Evolutionary conservation across 2,329 filamentous ascomycete genomes (phyloP).

Genomic region (Colletotrichum sp.): DNA sequence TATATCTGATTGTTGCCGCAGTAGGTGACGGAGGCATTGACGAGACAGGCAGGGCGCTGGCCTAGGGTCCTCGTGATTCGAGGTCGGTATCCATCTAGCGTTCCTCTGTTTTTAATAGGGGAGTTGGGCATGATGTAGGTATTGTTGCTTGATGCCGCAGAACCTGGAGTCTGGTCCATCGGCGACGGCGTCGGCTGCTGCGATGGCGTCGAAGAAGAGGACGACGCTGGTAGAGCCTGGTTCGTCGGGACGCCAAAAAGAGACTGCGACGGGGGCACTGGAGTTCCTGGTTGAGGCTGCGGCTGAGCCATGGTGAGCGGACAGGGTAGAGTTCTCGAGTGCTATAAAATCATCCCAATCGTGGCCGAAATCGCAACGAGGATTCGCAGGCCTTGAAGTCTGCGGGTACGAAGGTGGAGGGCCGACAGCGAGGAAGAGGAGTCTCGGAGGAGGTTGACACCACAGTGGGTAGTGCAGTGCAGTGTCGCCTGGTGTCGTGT

Average conservation of each 20-base stretch:
- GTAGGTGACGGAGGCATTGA: slow-evolving; percentile 99
- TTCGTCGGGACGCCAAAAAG: slow-evolving; percentile 51
- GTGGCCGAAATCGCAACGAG: not conserved
- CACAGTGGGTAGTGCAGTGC: not conserved
- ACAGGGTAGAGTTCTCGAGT: not conserved
- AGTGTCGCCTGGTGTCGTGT: not conserved
- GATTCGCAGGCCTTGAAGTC: not conserved
- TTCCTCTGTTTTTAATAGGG: slow-evolving; percentile 70
- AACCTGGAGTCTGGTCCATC: slow-evolving; percentile 48
- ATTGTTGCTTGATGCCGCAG: slow-evolving; percentile 67
- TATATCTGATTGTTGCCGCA: slow-evolving; percentile 98
- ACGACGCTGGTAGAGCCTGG: slow-evolving; percentile 25
- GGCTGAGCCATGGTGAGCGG: slow-evolving; percentile 41
- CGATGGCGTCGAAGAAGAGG: slow-evolving; percentile 31
- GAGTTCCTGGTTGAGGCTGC: slow-evolving; percentile 41
- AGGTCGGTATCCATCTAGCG: slow-evolving; percentile 80
- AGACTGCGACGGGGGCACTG: slow-evolving; percentile 45
- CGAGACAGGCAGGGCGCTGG: slow-evolving; percentile 87
- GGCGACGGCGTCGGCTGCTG: slow-evolving; percentile 29
- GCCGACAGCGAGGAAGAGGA: not conserved
- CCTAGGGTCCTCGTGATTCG: slow-evolving; percentile 81
- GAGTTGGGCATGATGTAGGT: slow-evolving; percentile 93
- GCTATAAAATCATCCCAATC: slow-evolving; percentile 17
- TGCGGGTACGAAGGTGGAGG: not conserved
- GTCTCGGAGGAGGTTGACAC: not conserved